Evolutionary conservation across 768 basidiomycete genomes (phyloP).

Genomic region (Clathrus columnatus): DNA sequence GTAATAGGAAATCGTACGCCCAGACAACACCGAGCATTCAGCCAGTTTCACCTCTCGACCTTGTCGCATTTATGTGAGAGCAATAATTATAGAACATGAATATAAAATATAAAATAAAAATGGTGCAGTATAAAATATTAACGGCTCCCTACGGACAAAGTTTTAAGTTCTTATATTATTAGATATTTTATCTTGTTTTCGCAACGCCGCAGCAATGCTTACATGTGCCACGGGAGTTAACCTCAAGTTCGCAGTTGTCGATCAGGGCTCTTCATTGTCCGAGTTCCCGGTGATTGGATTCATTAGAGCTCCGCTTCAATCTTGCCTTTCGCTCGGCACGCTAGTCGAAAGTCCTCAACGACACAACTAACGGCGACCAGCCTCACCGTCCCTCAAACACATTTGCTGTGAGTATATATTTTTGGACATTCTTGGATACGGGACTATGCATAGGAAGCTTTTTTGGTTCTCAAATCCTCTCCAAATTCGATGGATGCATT

Average conservation of each 20-base stretch:
- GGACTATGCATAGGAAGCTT: not conserved
- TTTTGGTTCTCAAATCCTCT: not conserved
- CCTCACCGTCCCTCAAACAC: not conserved
- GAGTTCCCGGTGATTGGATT: not conserved
- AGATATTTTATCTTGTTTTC: too few relatives aligned
- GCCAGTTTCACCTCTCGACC: not conserved
- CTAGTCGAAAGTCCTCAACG: not conserved
- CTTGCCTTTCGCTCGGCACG: not conserved
- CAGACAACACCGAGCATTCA: not conserved
- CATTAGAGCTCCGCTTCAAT: conserved; percentile 7
- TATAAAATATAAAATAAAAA: too few relatives aligned
- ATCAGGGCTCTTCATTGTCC: not conserved
- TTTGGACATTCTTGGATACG: not conserved
- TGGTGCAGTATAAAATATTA: too few relatives aligned
- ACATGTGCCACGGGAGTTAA: too few relatives aligned
- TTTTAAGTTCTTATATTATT: too few relatives aligned
- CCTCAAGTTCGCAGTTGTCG: too few relatives aligned
- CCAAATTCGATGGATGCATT: conserved; percentile 5
- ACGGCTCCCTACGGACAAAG: too few relatives aligned
- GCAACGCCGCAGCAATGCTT: too few relatives aligned
- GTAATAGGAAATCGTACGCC: not conserved
- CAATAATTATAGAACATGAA: too few relatives aligned
- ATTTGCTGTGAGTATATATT: conserved; percentile 3
- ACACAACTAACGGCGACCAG: not conserved
- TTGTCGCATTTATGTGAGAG: too few relatives aligned